phyloP scores from a whole-genome alignment of 1,139 yeast genomes.

The Yamadazyma buinensis region DNA sequence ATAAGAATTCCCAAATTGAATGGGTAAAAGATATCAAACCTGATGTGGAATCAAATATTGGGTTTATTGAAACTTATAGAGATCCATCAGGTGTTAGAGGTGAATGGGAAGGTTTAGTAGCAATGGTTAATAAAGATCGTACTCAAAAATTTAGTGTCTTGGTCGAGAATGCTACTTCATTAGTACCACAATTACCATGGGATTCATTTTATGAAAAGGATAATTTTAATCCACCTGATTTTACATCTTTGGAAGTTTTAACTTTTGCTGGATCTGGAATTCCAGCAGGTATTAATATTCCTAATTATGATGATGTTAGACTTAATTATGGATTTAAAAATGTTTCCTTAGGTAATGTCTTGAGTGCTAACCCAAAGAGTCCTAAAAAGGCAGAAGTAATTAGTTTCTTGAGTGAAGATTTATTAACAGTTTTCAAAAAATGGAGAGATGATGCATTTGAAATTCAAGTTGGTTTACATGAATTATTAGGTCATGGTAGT shows the following conservation, averaged over 20 bases:
- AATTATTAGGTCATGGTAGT: constrained; percentile 87
- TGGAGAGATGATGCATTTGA: constrained; percentile 83
- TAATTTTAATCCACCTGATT: constrained; percentile 85
- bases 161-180: constrained; percentile 62
- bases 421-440: constrained; percentile 57
- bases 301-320: constrained; percentile 87
- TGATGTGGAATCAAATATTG: constrained; percentile 78
- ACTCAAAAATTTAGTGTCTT: constrained; percentile 73
- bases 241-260: constrained; percentile 82
- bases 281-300: constrained; percentile 91
- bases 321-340: constrained; percentile 82
- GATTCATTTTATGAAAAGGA: constrained; percentile 71
- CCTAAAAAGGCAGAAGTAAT: constrained; percentile 65
- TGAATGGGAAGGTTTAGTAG: constrained; percentile 91
- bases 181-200: constrained; percentile 76
- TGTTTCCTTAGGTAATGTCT: constrained; percentile 81
- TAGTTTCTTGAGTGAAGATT: constrained; percentile 55
- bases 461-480: constrained; percentile 91
- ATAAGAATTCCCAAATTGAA: constrained; percentile 74
- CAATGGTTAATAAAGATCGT: constrained; percentile 86
- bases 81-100: constrained; percentile 92
- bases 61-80: constrained; percentile 88
- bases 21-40: constrained; percentile 92
- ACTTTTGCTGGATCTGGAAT: constrained; percentile 88
- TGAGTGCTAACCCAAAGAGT: constrained; percentile 62